Evolutionary conservation across 371 early-diverging fungal genomes (phyloP), one percentile per base, ranked within the genome.

Genomic region (Rhizopus stolonifer): DNA sequence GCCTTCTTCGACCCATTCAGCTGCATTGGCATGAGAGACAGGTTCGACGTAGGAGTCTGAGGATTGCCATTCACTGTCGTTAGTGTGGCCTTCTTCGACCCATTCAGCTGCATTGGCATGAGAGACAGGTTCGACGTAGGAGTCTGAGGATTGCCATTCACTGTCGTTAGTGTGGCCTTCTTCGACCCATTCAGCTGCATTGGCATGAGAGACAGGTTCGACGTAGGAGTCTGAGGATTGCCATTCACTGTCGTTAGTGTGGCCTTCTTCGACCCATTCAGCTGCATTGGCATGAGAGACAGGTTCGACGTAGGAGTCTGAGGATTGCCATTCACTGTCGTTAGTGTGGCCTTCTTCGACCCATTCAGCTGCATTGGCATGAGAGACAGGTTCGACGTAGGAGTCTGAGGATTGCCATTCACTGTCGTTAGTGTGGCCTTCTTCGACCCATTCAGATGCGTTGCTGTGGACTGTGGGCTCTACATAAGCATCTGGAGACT

Each of bases 101-200:
- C 58, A 53, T 34, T 53, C 39, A n/a, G 26, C n/a, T 18, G 44
- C 50, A 1, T 53, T 36, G 14, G 26, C 33, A 22, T 55, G 40
- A 29, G 31, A 29, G 19, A 17, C 43, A 19, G 26, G 39, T 11
- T 49, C 54, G 10, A 32, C 46, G 11, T 39, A 25, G 17, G 22
- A 22, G 6, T 52, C 5, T 6, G 32, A n/a, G 13, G 36, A 36
- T 14, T 36, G n/a, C 36, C 55, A 48, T 0, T 44, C 11, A 23
- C 36, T 46, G 19, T 36, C 14, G n/a, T 46, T 34, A 18, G 14
- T n/a, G 9, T 36, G 56, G 11, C 48, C 26, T 19, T 55, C 56
- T 32, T 64, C 56, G 1, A 52, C 22, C 61, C 61, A 61, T 21
- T 56, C 61, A 46, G 33, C 26, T 22, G 46, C 52, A 13, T 61